Percentiles rank a stretch among this genome's conserved stretches.
These are phyloP conservation scores for Beauveria scarabaeidicola DNA, from an alignment of 2,329 filamentous ascomycete genomes.

Conservation along the genomic window DNA sequence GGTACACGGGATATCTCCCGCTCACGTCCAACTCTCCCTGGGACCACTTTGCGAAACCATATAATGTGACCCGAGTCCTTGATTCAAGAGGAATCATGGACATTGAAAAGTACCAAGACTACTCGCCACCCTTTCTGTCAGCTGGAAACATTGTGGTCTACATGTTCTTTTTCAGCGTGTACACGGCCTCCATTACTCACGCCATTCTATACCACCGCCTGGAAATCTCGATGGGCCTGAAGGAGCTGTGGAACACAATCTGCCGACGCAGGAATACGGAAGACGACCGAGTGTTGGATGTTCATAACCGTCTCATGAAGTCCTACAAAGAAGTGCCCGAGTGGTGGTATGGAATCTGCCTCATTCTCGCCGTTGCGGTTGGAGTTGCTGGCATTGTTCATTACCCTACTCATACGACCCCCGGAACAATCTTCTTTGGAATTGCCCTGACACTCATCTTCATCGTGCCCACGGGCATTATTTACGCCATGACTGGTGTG, in stretches of 20 bases:
- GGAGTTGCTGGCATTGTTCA: conserved; percentile 29
- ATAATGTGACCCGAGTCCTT: conserved; percentile 25
- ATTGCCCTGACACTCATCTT: conserved; percentile 32
- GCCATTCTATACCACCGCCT: conserved; percentile 22
- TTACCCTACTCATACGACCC: conserved; percentile 34
- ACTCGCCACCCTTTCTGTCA: conserved; percentile 31
- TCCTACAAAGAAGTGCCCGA: conserved; percentile 28
- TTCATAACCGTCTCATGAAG: conserved; percentile 26
- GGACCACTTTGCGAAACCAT: conserved; percentile 32
- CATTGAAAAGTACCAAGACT: conserved; percentile 29
- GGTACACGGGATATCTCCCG: conserved; percentile 35
- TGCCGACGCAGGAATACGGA: conserved; percentile 14
- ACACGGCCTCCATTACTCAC: conserved; percentile 21
- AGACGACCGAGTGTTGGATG: conserved; percentile 16
- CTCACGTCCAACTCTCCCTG: conserved; percentile 36
- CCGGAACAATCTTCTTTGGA: conserved; percentile 32
- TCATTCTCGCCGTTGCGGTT: conserved; percentile 26
- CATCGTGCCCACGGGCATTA: conserved; percentile 33
- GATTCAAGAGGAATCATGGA: conserved; percentile 30
- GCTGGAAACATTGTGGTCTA: conserved; percentile 23
- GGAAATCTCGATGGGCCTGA: conserved; percentile 20
- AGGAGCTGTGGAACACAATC: conserved; percentile 19
- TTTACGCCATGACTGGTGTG: conserved; percentile 37
- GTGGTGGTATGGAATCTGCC: conserved; percentile 32
- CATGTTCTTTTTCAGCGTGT: conserved; percentile 21